phyloP scores from a whole-genome alignment of 257 asterid species.

The Nicotiana paniculata region DNA sequence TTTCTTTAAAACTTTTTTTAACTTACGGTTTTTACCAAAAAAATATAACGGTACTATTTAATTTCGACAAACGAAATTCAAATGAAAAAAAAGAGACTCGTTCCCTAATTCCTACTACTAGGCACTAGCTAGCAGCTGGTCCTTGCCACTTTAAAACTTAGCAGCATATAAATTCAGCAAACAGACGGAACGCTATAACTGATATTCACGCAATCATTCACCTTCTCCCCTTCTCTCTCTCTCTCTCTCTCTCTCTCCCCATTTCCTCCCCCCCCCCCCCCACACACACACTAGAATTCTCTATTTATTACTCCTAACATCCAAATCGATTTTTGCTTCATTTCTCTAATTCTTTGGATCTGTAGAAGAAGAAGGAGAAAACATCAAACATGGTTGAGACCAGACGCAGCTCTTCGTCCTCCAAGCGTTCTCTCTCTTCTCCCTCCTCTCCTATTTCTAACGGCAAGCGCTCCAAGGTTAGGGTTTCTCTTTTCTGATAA shows the following conservation, averaged over 20 bases:
- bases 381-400: slow-evolving; percentile 28
- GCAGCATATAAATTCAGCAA: slow-evolving; percentile 2
- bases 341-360: slow-evolving; percentile 7
- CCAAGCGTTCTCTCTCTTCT: slow-evolving; percentile 60
- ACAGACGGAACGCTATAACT: background rate
- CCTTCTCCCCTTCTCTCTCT: background rate
- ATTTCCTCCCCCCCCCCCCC: background rate
- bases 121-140: background rate
- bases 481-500: slow-evolving; percentile 2
- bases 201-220: slow-evolving; percentile 4
- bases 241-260: background rate
- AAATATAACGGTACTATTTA: too few species aligned
- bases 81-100: too few species aligned
- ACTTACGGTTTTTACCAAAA: too few species aligned
- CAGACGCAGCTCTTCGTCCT: slow-evolving; percentile 71
- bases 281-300: background rate
- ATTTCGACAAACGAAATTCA: too few species aligned
- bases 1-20: too few species aligned
- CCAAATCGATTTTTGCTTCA: background rate
- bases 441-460: slow-evolving; percentile 46
- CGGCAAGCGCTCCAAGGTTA: slow-evolving; percentile 87
- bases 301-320: background rate
- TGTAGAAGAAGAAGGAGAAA: background rate
- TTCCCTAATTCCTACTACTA: background rate
- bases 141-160: background rate